Base-by-base conservation (phyloP, 768 basidiomycete species). In the Pleurotus cornucopiae region DNA sequence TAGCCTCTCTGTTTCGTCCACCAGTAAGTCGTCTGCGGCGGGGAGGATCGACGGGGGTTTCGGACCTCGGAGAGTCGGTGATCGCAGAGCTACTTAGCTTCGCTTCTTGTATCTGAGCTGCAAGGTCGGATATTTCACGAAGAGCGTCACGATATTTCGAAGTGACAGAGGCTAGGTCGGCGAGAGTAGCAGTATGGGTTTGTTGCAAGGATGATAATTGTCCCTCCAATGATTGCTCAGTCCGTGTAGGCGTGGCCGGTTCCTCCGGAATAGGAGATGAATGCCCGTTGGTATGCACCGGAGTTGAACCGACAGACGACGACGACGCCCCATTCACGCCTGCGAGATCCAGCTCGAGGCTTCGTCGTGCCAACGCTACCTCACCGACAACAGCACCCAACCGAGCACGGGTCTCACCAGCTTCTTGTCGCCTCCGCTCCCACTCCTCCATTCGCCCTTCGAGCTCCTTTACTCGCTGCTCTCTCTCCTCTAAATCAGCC, bases 71-170 rank as follows among this genome's bases (percentile, higher is more conserved):
- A 16, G 74, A 67, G 48, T 84, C 82, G 5, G 62, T 56, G n/a
- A 69, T 66, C 38, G 63, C 68, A 6, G 79, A 68, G 59, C 79
- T 82, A 62, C 76, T 80, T 45, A 94, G 81, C 63, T 88, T 92
- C 6, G 84, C 81, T 66, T 96, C 95, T 64, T 94, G 84, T 30
- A 96, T 85, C 68, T 97, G 93, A n/a, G 85, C 81, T 14, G 88
- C 87, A 40, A 99, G 81, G 63, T 95, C 93, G n/a, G 89, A 89
- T 57, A 99, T 96, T 69, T 96, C 91, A 48, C 83, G 82, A 26
- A 98, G 78, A 14, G 95, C 91, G 58, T 96, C 90, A 26, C 86
- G 85, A 66, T 95, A 98, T 69, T 95, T 95, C 54, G 74, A 70
- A 1, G 88, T 85, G 37, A 97, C 81, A 1, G 83, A 77, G 5